Conservation (phyloP, 106 monocot species). For the Dendrobium officinale region DNA sequence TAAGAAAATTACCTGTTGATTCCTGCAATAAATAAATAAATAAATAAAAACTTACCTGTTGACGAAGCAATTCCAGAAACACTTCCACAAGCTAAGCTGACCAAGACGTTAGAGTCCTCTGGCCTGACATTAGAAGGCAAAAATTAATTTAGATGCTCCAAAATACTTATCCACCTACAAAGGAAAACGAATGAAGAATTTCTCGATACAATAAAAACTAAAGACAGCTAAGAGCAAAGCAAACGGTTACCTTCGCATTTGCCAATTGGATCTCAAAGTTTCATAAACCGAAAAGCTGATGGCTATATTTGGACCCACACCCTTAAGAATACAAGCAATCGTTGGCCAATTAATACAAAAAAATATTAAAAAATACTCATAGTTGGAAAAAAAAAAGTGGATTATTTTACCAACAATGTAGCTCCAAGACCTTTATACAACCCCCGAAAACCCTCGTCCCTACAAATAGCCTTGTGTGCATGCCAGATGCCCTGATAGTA, state of each 20-base stretch:
- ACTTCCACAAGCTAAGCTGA: conserved; percentile 77
- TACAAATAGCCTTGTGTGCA: conserved; percentile 64
- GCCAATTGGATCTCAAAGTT: conserved; percentile 59
- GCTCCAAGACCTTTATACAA: conserved; percentile 86
- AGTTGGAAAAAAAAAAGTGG: not conserved
- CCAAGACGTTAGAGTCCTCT: conserved; percentile 45
- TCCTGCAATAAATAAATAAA: too few relatives aligned
- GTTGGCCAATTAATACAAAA: not conserved
- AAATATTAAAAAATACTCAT: not conserved
- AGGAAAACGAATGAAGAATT: not conserved
- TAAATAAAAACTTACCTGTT: conserved; percentile 40
- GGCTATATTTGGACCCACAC: conserved; percentile 84
- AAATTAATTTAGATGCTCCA: not conserved
- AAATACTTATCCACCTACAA: not conserved
- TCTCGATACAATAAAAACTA: conserved; percentile 1
- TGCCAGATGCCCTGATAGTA: conserved; percentile 80
- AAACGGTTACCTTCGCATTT: conserved; percentile 45
- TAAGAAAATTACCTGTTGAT: not conserved
- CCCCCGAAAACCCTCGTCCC: conserved; percentile 70
- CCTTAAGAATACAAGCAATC: conserved; percentile 33
- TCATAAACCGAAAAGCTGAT: conserved; percentile 86
- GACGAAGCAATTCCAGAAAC: conserved; percentile 86
- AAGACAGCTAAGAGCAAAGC: not conserved
- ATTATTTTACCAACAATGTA: conserved; percentile 52
- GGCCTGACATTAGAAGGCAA: conserved; percentile 38